Conservation (phyloP, 2,329 filamentous ascomycete genomes). For the Fusarium hainanense region DNA sequence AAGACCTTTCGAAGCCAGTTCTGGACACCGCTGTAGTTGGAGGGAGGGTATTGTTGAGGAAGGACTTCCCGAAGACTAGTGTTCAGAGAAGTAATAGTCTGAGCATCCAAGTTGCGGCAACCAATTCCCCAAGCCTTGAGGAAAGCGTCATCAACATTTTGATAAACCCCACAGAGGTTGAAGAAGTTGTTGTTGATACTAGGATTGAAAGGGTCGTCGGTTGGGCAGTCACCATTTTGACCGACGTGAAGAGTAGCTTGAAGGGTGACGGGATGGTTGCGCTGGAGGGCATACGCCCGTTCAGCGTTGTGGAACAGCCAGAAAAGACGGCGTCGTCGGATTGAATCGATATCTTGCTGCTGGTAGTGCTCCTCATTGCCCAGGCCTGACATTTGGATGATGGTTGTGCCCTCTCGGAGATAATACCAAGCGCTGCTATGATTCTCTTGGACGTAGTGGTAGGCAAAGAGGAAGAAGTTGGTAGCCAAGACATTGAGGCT, state of each 20-base stretch:
- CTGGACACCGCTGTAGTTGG: slow-evolving; percentile 68
- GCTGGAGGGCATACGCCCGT: slow-evolving; percentile 77
- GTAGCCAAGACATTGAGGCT: slow-evolving; percentile 71
- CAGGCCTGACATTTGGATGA: slow-evolving; percentile 71
- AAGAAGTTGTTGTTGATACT: slow-evolving; percentile 67
- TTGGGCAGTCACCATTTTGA: slow-evolving; percentile 72
- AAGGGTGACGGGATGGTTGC: slow-evolving; percentile 75
- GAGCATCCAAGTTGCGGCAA: slow-evolving; percentile 64
- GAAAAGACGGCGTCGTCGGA: slow-evolving; percentile 73
- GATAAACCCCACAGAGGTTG: slow-evolving; percentile 71
- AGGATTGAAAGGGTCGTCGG: slow-evolving; percentile 61
- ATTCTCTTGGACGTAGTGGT: slow-evolving; percentile 76
- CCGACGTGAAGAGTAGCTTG: slow-evolving; percentile 73
- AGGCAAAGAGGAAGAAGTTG: slow-evolving; percentile 83
- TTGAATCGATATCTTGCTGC: slow-evolving; percentile 66
- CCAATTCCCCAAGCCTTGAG: slow-evolving; percentile 75
- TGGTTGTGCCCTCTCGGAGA: slow-evolving; percentile 79
- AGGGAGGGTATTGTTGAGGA: slow-evolving; percentile 56
- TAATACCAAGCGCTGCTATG: slow-evolving; percentile 85
- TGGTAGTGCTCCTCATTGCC: slow-evolving; percentile 72
- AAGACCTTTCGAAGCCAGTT: slow-evolving; percentile 73
- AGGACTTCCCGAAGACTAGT: neutral
- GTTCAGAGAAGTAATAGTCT: slow-evolving; percentile 57
- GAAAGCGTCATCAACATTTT: slow-evolving; percentile 73
- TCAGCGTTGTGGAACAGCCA: slow-evolving; percentile 80